phyloP scores from a whole-genome alignment of 768 basidiomycete species.

The Lentinula raphanica region DNA sequence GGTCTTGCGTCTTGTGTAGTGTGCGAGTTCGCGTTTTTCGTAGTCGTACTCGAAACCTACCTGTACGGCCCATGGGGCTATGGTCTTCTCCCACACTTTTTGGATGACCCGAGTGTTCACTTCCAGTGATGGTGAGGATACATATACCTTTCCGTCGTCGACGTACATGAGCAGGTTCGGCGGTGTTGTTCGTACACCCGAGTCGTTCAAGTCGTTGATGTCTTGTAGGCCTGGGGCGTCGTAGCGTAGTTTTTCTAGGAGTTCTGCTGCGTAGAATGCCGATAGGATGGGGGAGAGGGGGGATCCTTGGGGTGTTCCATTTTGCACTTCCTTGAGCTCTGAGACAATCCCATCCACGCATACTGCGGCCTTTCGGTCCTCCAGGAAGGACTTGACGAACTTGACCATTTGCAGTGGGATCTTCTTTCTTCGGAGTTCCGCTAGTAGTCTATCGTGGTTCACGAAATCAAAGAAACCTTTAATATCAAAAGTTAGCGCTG shows the following conservation, averaged over 20 bases:
- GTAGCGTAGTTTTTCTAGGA: slow-evolving; percentile 18
- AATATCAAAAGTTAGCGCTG: slow-evolving; percentile 5
- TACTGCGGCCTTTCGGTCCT: slow-evolving; percentile 14
- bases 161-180: slow-evolving; percentile 22
- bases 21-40: slow-evolving; percentile 23
- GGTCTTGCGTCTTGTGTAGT: slow-evolving; percentile 17
- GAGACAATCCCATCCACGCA: slow-evolving; percentile 16
- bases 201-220: neutral
- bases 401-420: slow-evolving; percentile 10
- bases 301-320: slow-evolving; percentile 3
- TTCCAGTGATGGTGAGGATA: slow-evolving; percentile 19
- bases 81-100: slow-evolving; percentile 10
- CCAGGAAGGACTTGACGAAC: slow-evolving; percentile 16
- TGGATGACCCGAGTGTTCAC: slow-evolving; percentile 17
- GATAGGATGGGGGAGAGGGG: slow-evolving; percentile 21
- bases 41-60: slow-evolving; percentile 17
- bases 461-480: too few relatives aligned
- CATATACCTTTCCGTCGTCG: slow-evolving; percentile 25
- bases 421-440: slow-evolving; percentile 14
- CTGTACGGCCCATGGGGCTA: slow-evolving; percentile 11
- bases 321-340: slow-evolving; percentile 1
- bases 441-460: too few relatives aligned
- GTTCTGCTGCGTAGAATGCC: slow-evolving; percentile 19
- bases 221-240: neutral
- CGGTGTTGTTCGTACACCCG: neutral